Base-by-base conservation (phyloP, 805 yeast species). In the Kuraishia hungarica region DNA sequence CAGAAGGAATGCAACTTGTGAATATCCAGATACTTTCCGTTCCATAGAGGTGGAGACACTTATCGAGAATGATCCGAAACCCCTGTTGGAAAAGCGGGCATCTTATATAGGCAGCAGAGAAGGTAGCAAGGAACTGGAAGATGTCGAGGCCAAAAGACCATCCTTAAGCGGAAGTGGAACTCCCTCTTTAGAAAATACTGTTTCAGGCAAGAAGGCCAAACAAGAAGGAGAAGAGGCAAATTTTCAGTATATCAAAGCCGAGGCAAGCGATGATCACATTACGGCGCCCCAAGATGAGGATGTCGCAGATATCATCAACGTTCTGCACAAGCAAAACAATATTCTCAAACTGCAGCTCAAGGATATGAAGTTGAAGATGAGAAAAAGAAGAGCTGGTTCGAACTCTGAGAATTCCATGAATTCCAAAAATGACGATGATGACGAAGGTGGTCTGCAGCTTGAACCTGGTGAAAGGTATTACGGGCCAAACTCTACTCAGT, bases 401-500 rank as follows among this genome's bases (percentile, higher is more conserved):
- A 35, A 15, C 11, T 13, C 43, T 13, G 48, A 21, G 29, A 35
- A 51, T 13, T n/a, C 24, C 26, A 22, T 17, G 35, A 35, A 62
- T 60, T 39, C 53, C 56, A 23, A 48, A 54, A 8, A 54, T 52
- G 39, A 56, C 56, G 39, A 53, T 52, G 48, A 62, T 57, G 49
- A 62, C 22, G 47, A 50, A 17, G 55, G 51, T 39, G 47, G 55
- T 2, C 76, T 72, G 58, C 70, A 74, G 22, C 64, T 72, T 24
- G 76, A 73, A 58, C 54, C 60, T 19, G 77, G 76, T 39, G 72
- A 70, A 29, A 76, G 76, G 55, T 79, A 74, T 58, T 79, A 77
- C 60, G 82, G 82, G 0, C 82, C 83, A 1, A 78, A 73, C 56
- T 76, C 80, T n/a, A 71, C 78, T 6, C 65, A 67, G 48, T 78